Percentiles rank a stretch among this genome's conserved stretches.
Evolutionary conservation across 2,329 filamentous ascomycete species (phyloP).

Genomic region (Ophiostoma perfectum): DNA sequence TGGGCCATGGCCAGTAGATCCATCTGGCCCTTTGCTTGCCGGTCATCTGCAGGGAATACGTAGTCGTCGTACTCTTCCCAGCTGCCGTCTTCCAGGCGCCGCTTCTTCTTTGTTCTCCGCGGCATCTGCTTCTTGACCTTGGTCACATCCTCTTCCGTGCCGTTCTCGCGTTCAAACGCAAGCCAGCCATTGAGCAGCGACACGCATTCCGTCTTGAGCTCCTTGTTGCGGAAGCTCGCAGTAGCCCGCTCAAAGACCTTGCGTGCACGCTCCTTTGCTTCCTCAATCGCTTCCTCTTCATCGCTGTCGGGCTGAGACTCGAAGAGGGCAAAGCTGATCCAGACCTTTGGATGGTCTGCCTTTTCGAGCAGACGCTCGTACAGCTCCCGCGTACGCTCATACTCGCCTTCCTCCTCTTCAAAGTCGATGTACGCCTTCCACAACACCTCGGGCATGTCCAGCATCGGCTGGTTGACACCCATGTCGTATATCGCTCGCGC

Average conservation of each 20-base stretch:
- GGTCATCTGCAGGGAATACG: slow-evolving; percentile 91
- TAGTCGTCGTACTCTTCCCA: slow-evolving; percentile 98
- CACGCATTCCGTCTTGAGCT: slow-evolving; percentile 91
- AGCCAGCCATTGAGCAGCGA: slow-evolving; percentile 88
- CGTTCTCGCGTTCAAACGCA: slow-evolving; percentile 83
- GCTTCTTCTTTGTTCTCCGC: slow-evolving; percentile 82
- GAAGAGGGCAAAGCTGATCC: slow-evolving; percentile 98
- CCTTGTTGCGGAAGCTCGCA: slow-evolving; percentile 79
- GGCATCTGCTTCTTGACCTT: slow-evolving; percentile 92
- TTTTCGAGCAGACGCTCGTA: slow-evolving; percentile 90
- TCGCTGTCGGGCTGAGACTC: slow-evolving; percentile 82
- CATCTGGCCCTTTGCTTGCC: slow-evolving; percentile 75
- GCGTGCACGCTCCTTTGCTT: slow-evolving; percentile 76
- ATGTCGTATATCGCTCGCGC: slow-evolving; percentile 88
- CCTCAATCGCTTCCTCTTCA: slow-evolving; percentile 64
- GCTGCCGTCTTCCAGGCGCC: slow-evolving; percentile 83
- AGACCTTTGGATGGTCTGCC: slow-evolving; percentile 98
- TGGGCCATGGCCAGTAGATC: slow-evolving; percentile 80
- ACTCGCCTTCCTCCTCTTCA: slow-evolving; percentile 91
- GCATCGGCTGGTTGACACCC: slow-evolving; percentile 69
- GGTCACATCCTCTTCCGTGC: slow-evolving; percentile 66
- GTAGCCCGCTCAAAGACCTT: slow-evolving; percentile 80
- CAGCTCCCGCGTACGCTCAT: slow-evolving; percentile 70
- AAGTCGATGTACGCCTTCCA: slow-evolving; percentile 99
- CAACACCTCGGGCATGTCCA: slow-evolving; percentile 95